Evolutionary conservation across 768 basidiomycete genomes (phyloP).

Genomic region (Pluteus cervinus): DNA sequence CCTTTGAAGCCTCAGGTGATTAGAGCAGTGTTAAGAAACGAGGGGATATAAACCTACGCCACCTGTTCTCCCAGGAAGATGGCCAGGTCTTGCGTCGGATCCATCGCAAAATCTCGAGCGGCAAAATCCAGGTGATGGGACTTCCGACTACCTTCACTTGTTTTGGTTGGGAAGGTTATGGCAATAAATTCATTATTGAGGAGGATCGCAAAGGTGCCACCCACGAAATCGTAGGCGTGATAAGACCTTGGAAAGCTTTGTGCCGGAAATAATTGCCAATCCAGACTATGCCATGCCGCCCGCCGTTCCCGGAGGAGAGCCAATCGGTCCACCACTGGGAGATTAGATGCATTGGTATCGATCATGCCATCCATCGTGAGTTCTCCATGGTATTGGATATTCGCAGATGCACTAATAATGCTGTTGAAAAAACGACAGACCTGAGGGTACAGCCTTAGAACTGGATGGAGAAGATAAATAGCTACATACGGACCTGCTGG

Average conservation of each 20-base stretch:
- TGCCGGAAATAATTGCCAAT: conserved; percentile 10
- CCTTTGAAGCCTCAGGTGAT: too few relatives aligned
- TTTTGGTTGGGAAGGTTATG: conserved; percentile 18
- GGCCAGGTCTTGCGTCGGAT: conserved; percentile 58
- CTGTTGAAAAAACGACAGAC: conserved; percentile 22
- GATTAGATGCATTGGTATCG: conserved; percentile 8
- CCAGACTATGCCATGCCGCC: conserved; percentile 17
- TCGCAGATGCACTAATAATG: conserved; percentile 14
- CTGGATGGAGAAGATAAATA: too few relatives aligned
- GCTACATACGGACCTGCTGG: too few relatives aligned
- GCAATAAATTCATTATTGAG: conserved; percentile 14
- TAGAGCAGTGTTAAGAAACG: too few relatives aligned
- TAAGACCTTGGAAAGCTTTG: conserved; percentile 13
- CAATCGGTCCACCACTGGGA: conserved; percentile 12
- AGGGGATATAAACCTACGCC: too few relatives aligned
- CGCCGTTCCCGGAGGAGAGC: too few relatives aligned
- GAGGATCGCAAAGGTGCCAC: conserved; percentile 48
- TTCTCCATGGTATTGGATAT: conserved; percentile 33
- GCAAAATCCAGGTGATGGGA: conserved; percentile 31
- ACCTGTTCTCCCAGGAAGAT: conserved; percentile 31
- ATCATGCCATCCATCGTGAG: conserved; percentile 32
- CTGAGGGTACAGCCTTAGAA: too few relatives aligned
- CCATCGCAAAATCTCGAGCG: conserved; percentile 56
- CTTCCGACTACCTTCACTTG: conserved; percentile 11
- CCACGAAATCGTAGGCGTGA: conserved; percentile 55